Base-by-base conservation (phyloP, 129 eudicot species). In the Flaveria bidentis region DNA sequence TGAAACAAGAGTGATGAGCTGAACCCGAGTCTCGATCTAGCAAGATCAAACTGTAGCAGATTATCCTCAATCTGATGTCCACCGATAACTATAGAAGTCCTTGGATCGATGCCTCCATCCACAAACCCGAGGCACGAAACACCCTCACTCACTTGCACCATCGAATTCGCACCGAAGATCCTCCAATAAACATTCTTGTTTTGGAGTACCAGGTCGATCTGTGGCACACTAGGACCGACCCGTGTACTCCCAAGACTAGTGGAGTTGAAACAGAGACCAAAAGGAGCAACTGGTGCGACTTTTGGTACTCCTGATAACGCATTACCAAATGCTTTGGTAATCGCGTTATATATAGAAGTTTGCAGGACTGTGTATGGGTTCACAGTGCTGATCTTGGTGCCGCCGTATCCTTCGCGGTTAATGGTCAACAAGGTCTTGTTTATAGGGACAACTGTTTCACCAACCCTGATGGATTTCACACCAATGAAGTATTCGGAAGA, bases 371-470 rank as follows among this genome's bases (percentile, higher is more conserved):
- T 84, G 82, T 84, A 87, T 1, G 88, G 88, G 14, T 67, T 72
- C 18, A 81, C 74, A 8, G 83, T 81, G 78, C 91, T 84, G 45
- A 87, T 73, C 67, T 75, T 87, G 3, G 88, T 84, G 9, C 91
- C 91, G 6, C 88, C 86, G n/a, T 53, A 14, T 9, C 90, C 90
- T 16, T 75, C 16, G 5, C 11, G 71, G 44, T 85, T 61, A n/a
- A 82, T 79, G 5, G 80, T 74, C 30, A 82, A 22, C 53, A 82
- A 76, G 0, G 82, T 78, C 22, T 71, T 57, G 73, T 82, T 82
- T 12, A 82, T 0, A 0, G 79, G 71, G 6, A 86, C 80, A 25
- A 12, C 23, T 51, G 69, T 49, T 53, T 42, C 78, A 15, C 71
- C 47, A 26, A 85, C 44, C 52, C 44, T 52, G 56, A 85, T 85